Conservation (phyloP, 805 yeast genomes). For the Lachancea waltii region DNA sequence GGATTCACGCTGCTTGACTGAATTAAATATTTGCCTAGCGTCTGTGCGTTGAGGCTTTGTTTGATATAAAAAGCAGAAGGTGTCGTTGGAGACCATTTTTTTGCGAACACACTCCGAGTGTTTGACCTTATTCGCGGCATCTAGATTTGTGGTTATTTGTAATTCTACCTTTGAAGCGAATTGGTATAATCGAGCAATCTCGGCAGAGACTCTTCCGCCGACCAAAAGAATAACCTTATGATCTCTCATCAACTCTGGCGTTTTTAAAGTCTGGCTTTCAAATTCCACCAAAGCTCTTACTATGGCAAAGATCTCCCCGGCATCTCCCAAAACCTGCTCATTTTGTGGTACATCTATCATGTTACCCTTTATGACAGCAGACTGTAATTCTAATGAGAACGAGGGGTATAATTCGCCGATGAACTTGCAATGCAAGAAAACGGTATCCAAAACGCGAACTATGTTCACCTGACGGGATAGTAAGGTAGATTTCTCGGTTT, state of each 20-base stretch:
- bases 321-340: no score
- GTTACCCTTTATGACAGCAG: no score
- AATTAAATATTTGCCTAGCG: neutral
- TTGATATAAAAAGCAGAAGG: constrained; percentile 19
- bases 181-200: constrained; percentile 12
- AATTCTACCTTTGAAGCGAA: constrained; percentile 16
- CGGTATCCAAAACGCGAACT: constrained; percentile 11
- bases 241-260: constrained; percentile 5
- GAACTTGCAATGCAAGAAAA: constrained; percentile 14
- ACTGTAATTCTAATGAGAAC: no score
- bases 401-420: constrained; percentile 19
- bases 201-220: constrained; percentile 11
- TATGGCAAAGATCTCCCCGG: neutral
- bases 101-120: constrained; percentile 17
- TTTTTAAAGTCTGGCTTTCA: neutral
- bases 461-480: constrained; percentile 4
- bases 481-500: neutral
- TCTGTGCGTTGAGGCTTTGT: constrained; percentile 1
- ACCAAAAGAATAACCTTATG: constrained; percentile 19
- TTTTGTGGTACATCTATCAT: no score
- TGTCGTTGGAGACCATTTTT: constrained; percentile 19
- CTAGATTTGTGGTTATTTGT: constrained; percentile 17
- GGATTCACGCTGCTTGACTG: constrained; percentile 1
- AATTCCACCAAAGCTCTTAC: constrained; percentile 1
- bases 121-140: constrained; percentile 11